Percentiles rank a stretch among this genome's conserved stretches.
Conservation (phyloP, 352 stramenopile genomes). For the Pilasporangium apinafurcum region DNA sequence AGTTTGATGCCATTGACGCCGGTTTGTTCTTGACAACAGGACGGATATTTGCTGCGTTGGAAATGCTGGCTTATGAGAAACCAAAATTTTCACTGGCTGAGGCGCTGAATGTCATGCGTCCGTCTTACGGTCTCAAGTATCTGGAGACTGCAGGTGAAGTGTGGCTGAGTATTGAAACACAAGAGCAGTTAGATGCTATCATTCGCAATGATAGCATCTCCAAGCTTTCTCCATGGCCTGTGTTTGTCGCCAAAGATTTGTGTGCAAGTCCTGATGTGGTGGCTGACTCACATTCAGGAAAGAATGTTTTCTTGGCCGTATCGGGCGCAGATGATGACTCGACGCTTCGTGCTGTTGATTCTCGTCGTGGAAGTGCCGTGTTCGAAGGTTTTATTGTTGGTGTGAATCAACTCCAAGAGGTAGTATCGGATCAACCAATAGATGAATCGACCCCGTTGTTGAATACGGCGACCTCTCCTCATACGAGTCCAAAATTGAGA, state of each 20-base stretch:
- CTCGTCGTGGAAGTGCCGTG: slow-evolving; percentile 38
- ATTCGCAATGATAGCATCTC: slow-evolving; percentile 49
- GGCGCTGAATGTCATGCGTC: slow-evolving; percentile 73
- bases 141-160: slow-evolving; percentile 48
- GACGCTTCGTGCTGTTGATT: slow-evolving; percentile 56
- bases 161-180: slow-evolving; percentile 79
- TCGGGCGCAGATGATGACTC: slow-evolving; percentile 74
- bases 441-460: slow-evolving; percentile 61
- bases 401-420: slow-evolving; percentile 65
- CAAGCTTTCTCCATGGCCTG: slow-evolving; percentile 61
- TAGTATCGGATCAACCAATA: slow-evolving; percentile 12
- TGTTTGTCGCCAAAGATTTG: slow-evolving; percentile 75
- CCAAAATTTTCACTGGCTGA: slow-evolving; percentile 81
- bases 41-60: slow-evolving; percentile 69
- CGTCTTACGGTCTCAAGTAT: slow-evolving; percentile 75
- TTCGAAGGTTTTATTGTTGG: slow-evolving; percentile 84
- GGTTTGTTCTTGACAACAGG: slow-evolving; percentile 69
- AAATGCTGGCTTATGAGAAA: slow-evolving; percentile 81
- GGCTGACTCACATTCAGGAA: slow-evolving; percentile 19
- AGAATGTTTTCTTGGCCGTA: slow-evolving; percentile 75
- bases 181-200: slow-evolving; percentile 55
- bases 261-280: slow-evolving; percentile 6
- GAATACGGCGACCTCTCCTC: slow-evolving; percentile 14
- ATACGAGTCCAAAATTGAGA: slow-evolving; percentile 24
- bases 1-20: slow-evolving; percentile 73